These are phyloP conservation scores for Hortaea werneckii DNA, from an alignment of 2,329 filamentous ascomycete species.

Conservation along the genomic window DNA sequence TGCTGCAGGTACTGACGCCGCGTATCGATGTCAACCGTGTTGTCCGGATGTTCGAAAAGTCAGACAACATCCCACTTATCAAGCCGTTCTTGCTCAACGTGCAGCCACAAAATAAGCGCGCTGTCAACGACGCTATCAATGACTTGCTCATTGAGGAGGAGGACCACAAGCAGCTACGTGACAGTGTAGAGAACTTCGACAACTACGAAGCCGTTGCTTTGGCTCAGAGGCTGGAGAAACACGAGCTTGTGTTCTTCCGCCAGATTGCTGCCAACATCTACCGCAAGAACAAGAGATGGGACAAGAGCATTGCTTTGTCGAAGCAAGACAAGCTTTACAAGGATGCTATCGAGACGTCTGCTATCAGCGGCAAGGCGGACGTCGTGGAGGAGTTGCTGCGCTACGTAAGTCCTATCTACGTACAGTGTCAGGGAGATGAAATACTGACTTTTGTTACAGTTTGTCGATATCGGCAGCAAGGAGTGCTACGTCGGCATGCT, in stretches of 20 bases:
- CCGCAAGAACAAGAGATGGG: conserved; percentile 99
- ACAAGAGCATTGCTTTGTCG: conserved; percentile 93
- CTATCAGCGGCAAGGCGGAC: conserved; percentile 79
- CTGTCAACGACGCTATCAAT: conserved; percentile 96
- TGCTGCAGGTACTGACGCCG: conserved; percentile 81
- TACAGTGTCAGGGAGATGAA: not conserved
- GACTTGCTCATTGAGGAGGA: conserved; percentile 97
- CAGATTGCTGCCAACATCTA: conserved; percentile 98
- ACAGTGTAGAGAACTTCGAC: conserved; percentile 97
- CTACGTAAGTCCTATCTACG: conserved; percentile 63
- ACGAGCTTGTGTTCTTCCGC: conserved; percentile 97
- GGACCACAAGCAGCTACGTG: conserved; percentile 95
- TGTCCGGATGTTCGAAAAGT: conserved; percentile 98
- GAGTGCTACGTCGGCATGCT: conserved; percentile 99
- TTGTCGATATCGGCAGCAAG: conserved; percentile 96
- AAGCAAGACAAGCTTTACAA: conserved; percentile 99
- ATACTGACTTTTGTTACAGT: conserved; percentile 48
- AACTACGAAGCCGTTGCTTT: conserved; percentile 96
- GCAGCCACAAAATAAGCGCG: conserved; percentile 93
- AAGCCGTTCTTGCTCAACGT: conserved; percentile 98
- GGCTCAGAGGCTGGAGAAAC: conserved; percentile 86
- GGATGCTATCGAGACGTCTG: conserved; percentile 95
- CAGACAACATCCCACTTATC: conserved; percentile 93
- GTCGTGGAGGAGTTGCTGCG: conserved; percentile 91
- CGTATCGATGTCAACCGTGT: conserved; percentile 97